A percentile compares a stretch with the other conserved stretches of the same genome.
phyloP scores from a whole-genome alignment of 768 basidiomycete genomes.

The Rhizopogon salebrosus region DNA sequence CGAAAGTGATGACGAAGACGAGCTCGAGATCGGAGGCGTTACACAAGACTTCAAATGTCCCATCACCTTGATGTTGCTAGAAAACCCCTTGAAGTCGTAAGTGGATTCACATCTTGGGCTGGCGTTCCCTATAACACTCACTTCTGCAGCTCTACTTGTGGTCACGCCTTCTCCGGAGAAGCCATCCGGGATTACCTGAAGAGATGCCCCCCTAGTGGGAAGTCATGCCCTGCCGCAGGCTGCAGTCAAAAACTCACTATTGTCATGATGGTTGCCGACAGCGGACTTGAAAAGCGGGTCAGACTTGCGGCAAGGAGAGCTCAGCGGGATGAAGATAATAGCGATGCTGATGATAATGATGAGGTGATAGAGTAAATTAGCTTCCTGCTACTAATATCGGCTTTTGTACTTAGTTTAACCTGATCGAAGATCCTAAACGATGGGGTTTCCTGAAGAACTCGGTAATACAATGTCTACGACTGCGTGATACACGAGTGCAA shows the following conservation, averaged over 20 bases:
- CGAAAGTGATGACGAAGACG: slow-evolving; percentile 80
- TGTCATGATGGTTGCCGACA: slow-evolving; percentile 46
- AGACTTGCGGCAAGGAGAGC: slow-evolving; percentile 53
- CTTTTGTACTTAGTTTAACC: background rate
- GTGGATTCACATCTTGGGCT: slow-evolving; percentile 18
- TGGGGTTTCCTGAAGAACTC: background rate
- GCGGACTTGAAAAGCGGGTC: slow-evolving; percentile 56
- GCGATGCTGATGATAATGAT: slow-evolving; percentile 40
- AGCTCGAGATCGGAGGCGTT: slow-evolving; percentile 82
- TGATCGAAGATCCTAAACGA: background rate
- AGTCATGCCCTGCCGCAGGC: slow-evolving; percentile 67
- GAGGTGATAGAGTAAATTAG: slow-evolving; percentile 50
- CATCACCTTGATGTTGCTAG: slow-evolving; percentile 59
- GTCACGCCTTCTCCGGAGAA: slow-evolving; percentile 75
- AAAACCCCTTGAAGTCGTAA: slow-evolving; percentile 80
- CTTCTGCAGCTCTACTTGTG: slow-evolving; percentile 52
- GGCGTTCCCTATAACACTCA: slow-evolving; percentile 4
- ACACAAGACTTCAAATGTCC: slow-evolving; percentile 85
- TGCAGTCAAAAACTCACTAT: slow-evolving; percentile 58
- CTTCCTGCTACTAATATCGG: background rate
- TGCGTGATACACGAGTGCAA: background rate
- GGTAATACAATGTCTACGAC: background rate
- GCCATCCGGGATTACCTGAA: slow-evolving; percentile 66
- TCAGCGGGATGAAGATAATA: slow-evolving; percentile 33
- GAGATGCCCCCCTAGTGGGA: slow-evolving; percentile 24